These are phyloP conservation scores for Circinella umbellata DNA, from an alignment of 371 early-diverging fungal species.

Conservation along the genomic window DNA sequence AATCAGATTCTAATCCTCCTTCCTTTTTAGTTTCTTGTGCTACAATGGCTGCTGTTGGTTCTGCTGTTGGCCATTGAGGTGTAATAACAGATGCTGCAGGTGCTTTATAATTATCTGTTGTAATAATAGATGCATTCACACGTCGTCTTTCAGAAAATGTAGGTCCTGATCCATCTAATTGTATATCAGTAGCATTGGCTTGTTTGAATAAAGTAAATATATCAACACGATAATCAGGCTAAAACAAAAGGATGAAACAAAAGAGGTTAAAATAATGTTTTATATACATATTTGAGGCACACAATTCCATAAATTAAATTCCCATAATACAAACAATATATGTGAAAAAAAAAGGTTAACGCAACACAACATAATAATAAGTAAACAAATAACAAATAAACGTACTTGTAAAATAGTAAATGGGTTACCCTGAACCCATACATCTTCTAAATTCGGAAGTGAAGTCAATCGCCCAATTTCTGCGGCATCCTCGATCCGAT, in stretches of 20 bases:
- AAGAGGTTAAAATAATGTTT: background rate
- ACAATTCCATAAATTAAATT: background rate
- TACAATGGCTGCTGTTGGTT: constrained; percentile 7
- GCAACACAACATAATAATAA: background rate
- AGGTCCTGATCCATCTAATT: constrained; percentile 63
- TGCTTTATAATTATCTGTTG: constrained; percentile 16
- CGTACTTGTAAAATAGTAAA: constrained; percentile 60
- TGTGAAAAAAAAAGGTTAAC: too few species aligned
- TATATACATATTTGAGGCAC: background rate
- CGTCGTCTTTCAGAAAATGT: constrained; percentile 55
- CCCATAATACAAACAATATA: too few species aligned
- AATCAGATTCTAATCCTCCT: constrained; percentile 7
- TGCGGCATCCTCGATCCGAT: constrained; percentile 62
- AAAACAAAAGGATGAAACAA: constrained; percentile 4
- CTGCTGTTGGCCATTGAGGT: constrained; percentile 19
- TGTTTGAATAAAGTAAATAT: constrained; percentile 58
- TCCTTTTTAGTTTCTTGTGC: background rate
- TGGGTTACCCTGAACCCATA: constrained; percentile 68
- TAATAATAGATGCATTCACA: constrained; percentile 21
- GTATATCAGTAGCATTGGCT: constrained; percentile 43
- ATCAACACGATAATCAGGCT: constrained; percentile 63
- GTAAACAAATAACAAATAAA: background rate
- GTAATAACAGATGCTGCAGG: constrained; percentile 26
- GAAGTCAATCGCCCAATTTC: constrained; percentile 63
- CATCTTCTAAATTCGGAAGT: constrained; percentile 61